These are phyloP conservation scores for Conringia planisiliqua DNA, from an alignment of 345 rosid genomes.

Conservation along the genomic window DNA sequence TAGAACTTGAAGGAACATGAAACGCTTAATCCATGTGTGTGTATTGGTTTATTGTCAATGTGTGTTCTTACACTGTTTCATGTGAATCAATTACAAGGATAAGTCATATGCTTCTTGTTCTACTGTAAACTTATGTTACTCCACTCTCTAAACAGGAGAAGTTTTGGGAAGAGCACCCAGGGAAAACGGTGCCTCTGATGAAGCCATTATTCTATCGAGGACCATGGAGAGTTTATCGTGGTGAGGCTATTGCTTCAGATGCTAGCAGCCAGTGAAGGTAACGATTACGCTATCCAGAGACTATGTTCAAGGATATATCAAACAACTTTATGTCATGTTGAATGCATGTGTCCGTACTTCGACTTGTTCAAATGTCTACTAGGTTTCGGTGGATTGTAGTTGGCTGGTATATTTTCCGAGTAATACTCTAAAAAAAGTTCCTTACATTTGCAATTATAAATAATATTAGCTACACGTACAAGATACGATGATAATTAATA, in stretches of 20 bases:
- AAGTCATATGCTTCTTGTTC: constrained; percentile 2
- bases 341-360: not conserved
- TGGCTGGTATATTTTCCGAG: not conserved
- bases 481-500: too few relatives aligned
- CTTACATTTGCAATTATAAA: too few relatives aligned
- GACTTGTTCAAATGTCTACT: not conserved
- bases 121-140: not conserved
- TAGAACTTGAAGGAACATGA: not conserved
- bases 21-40: not conserved
- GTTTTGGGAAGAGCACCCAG: constrained; percentile 93
- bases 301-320: not conserved
- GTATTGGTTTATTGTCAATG: not conserved
- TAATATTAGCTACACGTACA: too few relatives aligned
- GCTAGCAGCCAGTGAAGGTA: constrained; percentile 41
- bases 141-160: constrained; percentile 54
- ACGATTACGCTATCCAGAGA: not conserved
- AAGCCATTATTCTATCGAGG: constrained; percentile 67
- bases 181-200: constrained; percentile 80
- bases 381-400: not conserved
- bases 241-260: constrained; percentile 48
- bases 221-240: constrained; percentile 81
- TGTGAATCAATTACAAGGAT: not conserved
- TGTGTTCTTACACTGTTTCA: not conserved
- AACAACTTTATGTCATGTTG: not conserved
- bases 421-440: too few relatives aligned